Percentiles rank a stretch among this genome's conserved stretches.
These are phyloP conservation scores for Lentinula edodes DNA, from an alignment of 768 basidiomycete species.

Conservation along the genomic window DNA sequence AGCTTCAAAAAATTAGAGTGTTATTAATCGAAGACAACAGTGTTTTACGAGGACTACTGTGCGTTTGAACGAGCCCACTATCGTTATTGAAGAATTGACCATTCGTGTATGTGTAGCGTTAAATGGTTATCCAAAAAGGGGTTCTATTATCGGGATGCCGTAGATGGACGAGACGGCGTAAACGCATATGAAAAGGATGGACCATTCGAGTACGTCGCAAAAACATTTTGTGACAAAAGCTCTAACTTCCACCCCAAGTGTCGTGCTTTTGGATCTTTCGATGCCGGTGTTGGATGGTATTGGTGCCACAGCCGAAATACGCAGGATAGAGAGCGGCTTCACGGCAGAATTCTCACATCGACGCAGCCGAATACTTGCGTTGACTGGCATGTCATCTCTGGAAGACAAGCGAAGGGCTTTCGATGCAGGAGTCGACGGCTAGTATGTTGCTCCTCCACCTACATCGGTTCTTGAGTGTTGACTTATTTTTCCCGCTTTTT, in stretches of 20 bases:
- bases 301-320: constrained; percentile 79
- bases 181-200: constrained; percentile 64
- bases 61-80: constrained; percentile 23
- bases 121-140: constrained; percentile 75
- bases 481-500: constrained; percentile 1
- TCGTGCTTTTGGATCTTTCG: constrained; percentile 83
- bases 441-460: constrained; percentile 51
- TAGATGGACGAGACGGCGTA: constrained; percentile 84
- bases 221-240: neutral
- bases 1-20: constrained; percentile 50
- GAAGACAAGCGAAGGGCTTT: constrained; percentile 92
- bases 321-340: constrained; percentile 55
- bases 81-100: constrained; percentile 10
- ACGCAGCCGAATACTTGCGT: constrained; percentile 65
- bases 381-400: constrained; percentile 90
- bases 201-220: constrained; percentile 73
- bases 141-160: constrained; percentile 72
- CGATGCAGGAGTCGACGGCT: constrained; percentile 91
- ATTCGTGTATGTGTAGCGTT: constrained; percentile 23
- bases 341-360: constrained; percentile 14
- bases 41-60: constrained; percentile 81
- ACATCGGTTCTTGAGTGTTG: neutral
- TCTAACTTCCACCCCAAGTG: constrained; percentile 35
- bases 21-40: constrained; percentile 89
- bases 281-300: constrained; percentile 95